Evolutionary conservation across 1,284 basidiomycete species (phyloP), one percentile per base, ranked within the genome.

Genomic region (Moesziomyces parantarcticus): DNA sequence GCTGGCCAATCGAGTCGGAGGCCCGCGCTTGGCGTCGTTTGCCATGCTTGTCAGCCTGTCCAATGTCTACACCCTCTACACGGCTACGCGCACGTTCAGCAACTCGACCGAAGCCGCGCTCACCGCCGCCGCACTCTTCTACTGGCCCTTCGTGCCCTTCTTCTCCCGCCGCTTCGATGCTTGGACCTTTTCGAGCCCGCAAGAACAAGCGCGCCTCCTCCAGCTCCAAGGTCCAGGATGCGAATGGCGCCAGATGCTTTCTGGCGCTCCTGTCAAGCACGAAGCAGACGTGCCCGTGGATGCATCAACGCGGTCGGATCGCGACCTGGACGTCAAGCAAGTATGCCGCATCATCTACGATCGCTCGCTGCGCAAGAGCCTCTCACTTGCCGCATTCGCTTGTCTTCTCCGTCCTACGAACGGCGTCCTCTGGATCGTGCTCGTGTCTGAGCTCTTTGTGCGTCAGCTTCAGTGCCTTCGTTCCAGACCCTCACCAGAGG

Each of bases 61-160:
- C 0, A 96, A 92, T 0, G 89, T 96, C 75, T 99, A 97, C 86
- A 89, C 96, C 81, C 89, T 89, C 0, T 87, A 96, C 55, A 89
- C 93, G 1, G 87, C 97, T 13, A 91, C 93, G 5, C 88, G 97
- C 21, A 93, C 94, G 0, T 87, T 99, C 40, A 96, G 94, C 16
- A 99, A 98, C 82, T 95, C 94, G 6, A 85, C 94, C 21, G 97
- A 99, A 82, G 94, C 94, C 0, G 89, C 92, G 0, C 84, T 99
- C 42, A 92, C 92, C 0, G 90, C 90, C 0, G 85, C 91, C 39
- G 94, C 94, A 0, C 87, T 97, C 50, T 87, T 87, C 23, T 89
- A 88, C 81, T 98, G 92, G 85, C 94, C 88, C 0, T 84, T 74
- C 22, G 51, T 62, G 3, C 61, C 66, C 6, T 66, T 68, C 29